Percentiles rank a stretch among this genome's conserved stretches.
These are phyloP conservation scores for Sphaerulina vaccinii DNA, from an alignment of 2,329 filamentous ascomycete species.

Conservation along the genomic window DNA sequence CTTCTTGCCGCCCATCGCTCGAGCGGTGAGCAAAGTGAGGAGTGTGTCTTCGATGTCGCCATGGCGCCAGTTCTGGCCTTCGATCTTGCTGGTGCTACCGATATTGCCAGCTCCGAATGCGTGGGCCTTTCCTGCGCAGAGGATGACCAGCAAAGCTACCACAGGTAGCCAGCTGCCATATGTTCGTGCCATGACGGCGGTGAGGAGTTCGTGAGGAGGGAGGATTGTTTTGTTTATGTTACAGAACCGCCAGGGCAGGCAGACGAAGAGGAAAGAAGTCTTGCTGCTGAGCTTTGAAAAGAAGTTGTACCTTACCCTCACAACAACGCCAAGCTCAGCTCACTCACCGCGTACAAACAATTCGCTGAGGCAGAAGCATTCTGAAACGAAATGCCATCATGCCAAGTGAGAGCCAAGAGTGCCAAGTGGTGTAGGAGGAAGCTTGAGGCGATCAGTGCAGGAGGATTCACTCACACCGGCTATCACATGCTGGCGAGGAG, in stretches of 20 bases:
- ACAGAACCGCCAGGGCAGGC: neutral
- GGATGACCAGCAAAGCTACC: constrained; percentile 25
- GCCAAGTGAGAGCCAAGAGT: no score
- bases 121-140: constrained; percentile 29
- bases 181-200: constrained; percentile 24
- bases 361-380: neutral
- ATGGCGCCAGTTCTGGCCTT: constrained; percentile 54
- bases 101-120: constrained; percentile 65
- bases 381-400: no score
- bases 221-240: neutral
- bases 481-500: no score
- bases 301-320: no score
- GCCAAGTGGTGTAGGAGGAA: no score
- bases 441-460: no score
- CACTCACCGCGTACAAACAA: neutral
- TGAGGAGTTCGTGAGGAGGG: neutral
- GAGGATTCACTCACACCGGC: no score
- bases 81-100: constrained; percentile 71
- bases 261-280: neutral
- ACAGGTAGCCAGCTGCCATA: constrained; percentile 23
- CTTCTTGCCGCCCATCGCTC: constrained; percentile 68
- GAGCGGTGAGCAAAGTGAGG: constrained; percentile 53
- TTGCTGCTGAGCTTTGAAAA: no score
- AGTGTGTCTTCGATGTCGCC: constrained; percentile 57
- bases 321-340: no score